phyloP scores from a whole-genome alignment of 2,329 filamentous ascomycete species.

The Hypocreales sp. region DNA sequence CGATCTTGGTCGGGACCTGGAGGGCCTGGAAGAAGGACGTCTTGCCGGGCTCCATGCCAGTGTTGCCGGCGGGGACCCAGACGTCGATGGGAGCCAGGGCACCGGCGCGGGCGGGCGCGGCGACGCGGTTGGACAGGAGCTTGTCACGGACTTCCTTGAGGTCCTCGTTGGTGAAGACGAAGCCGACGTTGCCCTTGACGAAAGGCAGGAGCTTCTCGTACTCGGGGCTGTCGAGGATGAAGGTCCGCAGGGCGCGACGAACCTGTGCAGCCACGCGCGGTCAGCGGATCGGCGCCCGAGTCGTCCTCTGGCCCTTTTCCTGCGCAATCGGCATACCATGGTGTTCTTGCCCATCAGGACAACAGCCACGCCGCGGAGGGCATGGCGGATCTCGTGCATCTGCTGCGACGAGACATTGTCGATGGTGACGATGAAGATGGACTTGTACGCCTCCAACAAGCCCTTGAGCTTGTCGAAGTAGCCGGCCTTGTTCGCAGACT shows the following conservation, averaged over 20 bases:
- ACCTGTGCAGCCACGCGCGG: constrained; percentile 44
- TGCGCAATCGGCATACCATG: too few relatives aligned
- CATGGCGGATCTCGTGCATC: constrained; percentile 98
- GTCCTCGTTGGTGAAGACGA: constrained; percentile 98
- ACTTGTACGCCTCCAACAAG: constrained; percentile 91
- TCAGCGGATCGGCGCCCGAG: too few relatives aligned
- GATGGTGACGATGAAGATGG: constrained; percentile 92
- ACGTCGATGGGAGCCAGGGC: constrained; percentile 88
- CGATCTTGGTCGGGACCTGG: constrained; percentile 99
- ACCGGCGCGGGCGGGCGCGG: constrained; percentile 94
- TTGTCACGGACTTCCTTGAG: constrained; percentile 87
- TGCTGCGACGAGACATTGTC: constrained; percentile 99
- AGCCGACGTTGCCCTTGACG: constrained; percentile 96
- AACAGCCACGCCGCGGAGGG: constrained; percentile 81
- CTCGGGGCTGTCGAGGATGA: constrained; percentile 79
- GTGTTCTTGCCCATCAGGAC: constrained; percentile 99
- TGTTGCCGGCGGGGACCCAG: constrained; percentile 95
- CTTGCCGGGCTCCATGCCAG: constrained; percentile 99
- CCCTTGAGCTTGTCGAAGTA: constrained; percentile 99
- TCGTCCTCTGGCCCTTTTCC: too few relatives aligned
- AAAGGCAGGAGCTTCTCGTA: constrained; percentile 94
- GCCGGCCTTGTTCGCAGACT: constrained; percentile 77
- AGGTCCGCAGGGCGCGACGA: constrained; percentile 93
- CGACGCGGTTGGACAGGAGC: constrained; percentile 93
- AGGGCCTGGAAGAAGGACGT: constrained; percentile 99